Evolutionary conservation across 1,139 yeast genomes (phyloP).

Genomic region (Saccharomyces hybrid): DNA sequence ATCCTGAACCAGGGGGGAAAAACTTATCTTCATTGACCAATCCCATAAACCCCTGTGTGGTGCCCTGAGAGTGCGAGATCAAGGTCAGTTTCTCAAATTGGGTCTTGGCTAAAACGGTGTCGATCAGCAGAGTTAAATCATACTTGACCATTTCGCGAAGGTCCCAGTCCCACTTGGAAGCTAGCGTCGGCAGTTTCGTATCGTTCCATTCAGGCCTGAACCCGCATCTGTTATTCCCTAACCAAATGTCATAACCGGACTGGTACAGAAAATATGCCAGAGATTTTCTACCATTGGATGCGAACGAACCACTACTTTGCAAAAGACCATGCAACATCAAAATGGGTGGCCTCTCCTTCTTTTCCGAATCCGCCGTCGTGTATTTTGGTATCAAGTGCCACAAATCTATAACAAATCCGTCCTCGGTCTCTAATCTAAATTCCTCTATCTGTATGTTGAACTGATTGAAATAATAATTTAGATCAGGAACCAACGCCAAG

Average conservation of each 20-base stretch:
- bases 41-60: constrained; percentile 70
- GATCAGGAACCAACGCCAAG: constrained; percentile 38
- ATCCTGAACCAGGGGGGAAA: constrained; percentile 4
- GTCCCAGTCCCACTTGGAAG: constrained; percentile 74
- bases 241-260: constrained; percentile 81
- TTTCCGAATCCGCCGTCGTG: constrained; percentile 28
- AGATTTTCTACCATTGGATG: constrained; percentile 71
- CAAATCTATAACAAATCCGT: constrained; percentile 63
- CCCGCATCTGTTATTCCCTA: constrained; percentile 88
- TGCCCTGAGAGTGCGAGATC: constrained; percentile 88
- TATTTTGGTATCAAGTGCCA: constrained; percentile 49
- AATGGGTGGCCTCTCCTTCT: constrained; percentile 44
- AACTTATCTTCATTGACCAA: constrained; percentile 36
- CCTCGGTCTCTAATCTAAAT: constrained; percentile 60
- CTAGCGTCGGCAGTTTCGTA: constrained; percentile 26
- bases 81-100: constrained; percentile 45
- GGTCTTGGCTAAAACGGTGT: constrained; percentile 45
- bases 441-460: constrained; percentile 54
- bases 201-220: constrained; percentile 54
- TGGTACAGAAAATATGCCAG: constrained; percentile 56
- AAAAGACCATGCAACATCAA: constrained; percentile 78
- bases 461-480: constrained; percentile 58
- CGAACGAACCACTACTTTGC: constrained; percentile 78
- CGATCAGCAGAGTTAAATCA: constrained; percentile 69
- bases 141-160: constrained; percentile 66